Base-by-base conservation (phyloP, 2,329 filamentous ascomycete genomes). In the Aspergillus brunneoviolaceus region DNA sequence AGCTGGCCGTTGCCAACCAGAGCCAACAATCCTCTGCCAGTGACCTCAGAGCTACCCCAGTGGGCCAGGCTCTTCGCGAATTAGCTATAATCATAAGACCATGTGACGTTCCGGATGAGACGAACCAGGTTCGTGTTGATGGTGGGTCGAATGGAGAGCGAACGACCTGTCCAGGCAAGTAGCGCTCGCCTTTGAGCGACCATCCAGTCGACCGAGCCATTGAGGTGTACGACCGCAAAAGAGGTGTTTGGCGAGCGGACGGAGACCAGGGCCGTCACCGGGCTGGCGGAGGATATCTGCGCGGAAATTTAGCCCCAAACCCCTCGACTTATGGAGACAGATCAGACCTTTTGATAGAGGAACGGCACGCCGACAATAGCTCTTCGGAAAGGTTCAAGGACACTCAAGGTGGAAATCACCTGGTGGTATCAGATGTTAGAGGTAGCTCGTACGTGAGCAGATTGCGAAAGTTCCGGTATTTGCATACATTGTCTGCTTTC, bases 171-270 rank as follows among this genome's bases (percentile, higher is more conserved):
- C 95, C 95, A 99, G 57, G 95, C 95, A n/a, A 98, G 82, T 56
- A 99, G 82, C 1, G 92, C 92, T 65, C 91, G 89, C 63, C 91
- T 85, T 74, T 98, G 93, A 6, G 91, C 85, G 9, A 99, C 81
- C 82, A 96, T 91, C 94, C 95, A 99, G 78, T 99, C 95, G 60
- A 92, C 88, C 4, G 92, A 92, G 60, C 95, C 95, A 79, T 99
- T 92, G 54, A 99, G 85, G 73, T 94, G 90, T 27, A 99, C 84
- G 7, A 96, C 87, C 12, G 90, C 88, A 68, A 99, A 93, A 5
- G 92, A 93, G 0, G 93, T 95, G 55, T 89, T 87, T 4, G 91
- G 87, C 5, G 92, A 92, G 74, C 92, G 95, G 25, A 94, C 92
- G 31, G 91, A 90, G 68, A 99, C 89, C 64, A 99, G 81, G 33